These are phyloP conservation scores for Kodamaea anthophila DNA, from an alignment of 1,139 yeast species.

Conservation along the genomic window DNA sequence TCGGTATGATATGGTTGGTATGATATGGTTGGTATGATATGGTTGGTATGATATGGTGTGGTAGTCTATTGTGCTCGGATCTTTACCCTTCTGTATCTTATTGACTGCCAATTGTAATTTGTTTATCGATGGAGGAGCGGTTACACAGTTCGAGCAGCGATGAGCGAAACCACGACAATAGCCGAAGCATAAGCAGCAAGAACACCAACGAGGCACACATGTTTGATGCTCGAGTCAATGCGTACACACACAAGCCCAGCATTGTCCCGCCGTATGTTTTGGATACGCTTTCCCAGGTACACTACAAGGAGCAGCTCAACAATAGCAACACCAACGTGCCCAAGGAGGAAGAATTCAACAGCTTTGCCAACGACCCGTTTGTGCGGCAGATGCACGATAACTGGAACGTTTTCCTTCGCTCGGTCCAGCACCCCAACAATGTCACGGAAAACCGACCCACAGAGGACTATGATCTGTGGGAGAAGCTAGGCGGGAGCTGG, in stretches of 20 bases:
- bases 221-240: slow-evolving; percentile 19
- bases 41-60: too few species aligned
- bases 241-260: slow-evolving; percentile 35
- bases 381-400: slow-evolving; percentile 31
- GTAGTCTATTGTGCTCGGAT: too few species aligned
- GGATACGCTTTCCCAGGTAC: slow-evolving; percentile 45
- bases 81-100: too few species aligned
- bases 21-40: too few species aligned
- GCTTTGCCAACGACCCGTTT: slow-evolving; percentile 37
- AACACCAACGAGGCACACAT: slow-evolving; percentile 4
- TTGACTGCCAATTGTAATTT: too few species aligned
- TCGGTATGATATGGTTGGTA: too few species aligned
- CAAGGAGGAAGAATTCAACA: slow-evolving; percentile 17
- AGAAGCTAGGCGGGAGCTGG: slow-evolving; percentile 45
- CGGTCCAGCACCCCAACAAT: slow-evolving; percentile 30
- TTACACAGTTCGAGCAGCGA: slow-evolving; percentile 8
- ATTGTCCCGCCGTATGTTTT: slow-evolving; percentile 54
- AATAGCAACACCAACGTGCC: slow-evolving; percentile 24
- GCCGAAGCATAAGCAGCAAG: slow-evolving; percentile 2
- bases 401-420: slow-evolving; percentile 33
- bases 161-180: slow-evolving; percentile 5
- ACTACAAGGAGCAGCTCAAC: slow-evolving; percentile 32
- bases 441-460: slow-evolving; percentile 23
- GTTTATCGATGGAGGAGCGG: slow-evolving; percentile 5
- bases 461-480: slow-evolving; percentile 13